phyloP scores from a whole-genome alignment of 192 early-diverging fungal genomes.

The Fimicolochytrium jonesii region DNA sequence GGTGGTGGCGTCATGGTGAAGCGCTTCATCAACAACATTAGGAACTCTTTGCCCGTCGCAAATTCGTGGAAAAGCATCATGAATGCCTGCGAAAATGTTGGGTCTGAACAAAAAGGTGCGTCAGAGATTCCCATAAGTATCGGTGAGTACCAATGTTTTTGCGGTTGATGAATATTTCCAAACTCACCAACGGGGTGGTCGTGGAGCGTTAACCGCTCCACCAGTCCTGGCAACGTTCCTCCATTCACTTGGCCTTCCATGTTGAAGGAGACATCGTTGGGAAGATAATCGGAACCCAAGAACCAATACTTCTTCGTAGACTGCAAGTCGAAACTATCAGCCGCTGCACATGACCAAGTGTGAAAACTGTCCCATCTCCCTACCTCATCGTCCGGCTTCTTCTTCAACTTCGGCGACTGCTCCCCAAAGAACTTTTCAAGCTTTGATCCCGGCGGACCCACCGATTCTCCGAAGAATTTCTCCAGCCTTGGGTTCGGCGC shows the following conservation, averaged over 20 bases:
- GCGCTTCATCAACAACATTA: slow-evolving; percentile 64
- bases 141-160: no score
- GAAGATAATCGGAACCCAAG: slow-evolving; percentile 70
- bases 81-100: slow-evolving; percentile 78
- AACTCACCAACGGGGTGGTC: slow-evolving; percentile 59
- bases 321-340: not conserved
- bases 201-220: slow-evolving; percentile 87
- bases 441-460: slow-evolving; percentile 9
- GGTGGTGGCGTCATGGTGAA: slow-evolving; percentile 72
- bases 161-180: not conserved
- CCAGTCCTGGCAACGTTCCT: slow-evolving; percentile 78
- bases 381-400: slow-evolving; percentile 11
- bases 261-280: slow-evolving; percentile 74
- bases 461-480: slow-evolving; percentile 46
- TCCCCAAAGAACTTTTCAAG: slow-evolving; percentile 48
- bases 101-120: slow-evolving; percentile 45
- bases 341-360: not conserved
- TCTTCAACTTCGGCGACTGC: slow-evolving; percentile 18
- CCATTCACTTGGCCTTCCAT: slow-evolving; percentile 87
- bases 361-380: not conserved
- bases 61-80: slow-evolving; percentile 90
- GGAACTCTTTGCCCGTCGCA: slow-evolving; percentile 67
- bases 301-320: slow-evolving; percentile 63
- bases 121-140: no score
- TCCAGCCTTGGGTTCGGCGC: slow-evolving; percentile 18